Conservation (phyloP, 306 rosid genomes). For the Oemleria cerasiformis region DNA sequence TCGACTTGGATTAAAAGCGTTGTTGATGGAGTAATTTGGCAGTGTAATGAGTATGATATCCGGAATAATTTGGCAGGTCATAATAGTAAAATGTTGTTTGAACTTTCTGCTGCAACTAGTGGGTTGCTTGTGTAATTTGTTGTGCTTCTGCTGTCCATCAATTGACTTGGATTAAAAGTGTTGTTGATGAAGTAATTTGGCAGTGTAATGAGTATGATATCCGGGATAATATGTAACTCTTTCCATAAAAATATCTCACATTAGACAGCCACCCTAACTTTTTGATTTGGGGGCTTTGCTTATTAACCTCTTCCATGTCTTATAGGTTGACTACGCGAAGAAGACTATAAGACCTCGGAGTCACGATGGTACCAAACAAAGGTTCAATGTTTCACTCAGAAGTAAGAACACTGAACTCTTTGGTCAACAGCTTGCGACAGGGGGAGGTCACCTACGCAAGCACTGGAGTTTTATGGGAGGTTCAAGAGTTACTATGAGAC, state of each 20-base stretch:
- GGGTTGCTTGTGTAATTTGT: too few species aligned
- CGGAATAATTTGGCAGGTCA: too few species aligned
- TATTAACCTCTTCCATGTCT: conserved; percentile 22
- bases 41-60: too few species aligned
- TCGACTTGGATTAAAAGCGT: too few species aligned
- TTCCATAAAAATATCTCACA: too few species aligned
- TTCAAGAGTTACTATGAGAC: conserved; percentile 48
- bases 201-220: too few species aligned
- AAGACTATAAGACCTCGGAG: conserved; percentile 36
- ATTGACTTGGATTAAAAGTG: not conserved
- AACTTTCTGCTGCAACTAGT: too few species aligned
- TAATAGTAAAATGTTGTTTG: too few species aligned
- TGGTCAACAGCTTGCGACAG: conserved; percentile 25
- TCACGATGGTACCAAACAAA: conserved; percentile 34
- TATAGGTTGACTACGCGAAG: conserved; percentile 42
- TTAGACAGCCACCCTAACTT: not conserved
- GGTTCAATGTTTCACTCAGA: conserved; percentile 33
- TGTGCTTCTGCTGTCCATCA: too few species aligned
- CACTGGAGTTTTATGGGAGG: conserved; percentile 88
- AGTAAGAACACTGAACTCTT: conserved; percentile 40
- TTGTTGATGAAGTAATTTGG: not conserved
- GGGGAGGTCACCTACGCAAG: conserved; percentile 24
- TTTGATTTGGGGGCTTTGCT: conserved; percentile 6
- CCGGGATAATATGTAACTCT: too few species aligned
- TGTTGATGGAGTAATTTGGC: too few species aligned